Evolutionary conservation across 2,329 filamentous ascomycete species (phyloP).

Genomic region (Geosmithia morbida): DNA sequence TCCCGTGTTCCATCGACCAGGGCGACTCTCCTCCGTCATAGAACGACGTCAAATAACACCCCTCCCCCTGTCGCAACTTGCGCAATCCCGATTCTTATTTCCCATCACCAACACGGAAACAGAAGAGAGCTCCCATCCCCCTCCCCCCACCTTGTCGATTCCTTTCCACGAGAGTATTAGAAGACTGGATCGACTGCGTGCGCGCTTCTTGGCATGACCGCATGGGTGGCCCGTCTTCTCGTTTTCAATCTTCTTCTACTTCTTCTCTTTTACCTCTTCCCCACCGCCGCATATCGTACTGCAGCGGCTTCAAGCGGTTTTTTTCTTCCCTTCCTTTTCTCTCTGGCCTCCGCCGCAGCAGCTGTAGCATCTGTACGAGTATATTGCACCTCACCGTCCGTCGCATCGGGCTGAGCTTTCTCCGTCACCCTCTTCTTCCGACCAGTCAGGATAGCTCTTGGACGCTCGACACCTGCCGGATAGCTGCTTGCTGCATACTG

Average conservation of each 20-base stretch:
- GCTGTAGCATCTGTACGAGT: too few relatives aligned
- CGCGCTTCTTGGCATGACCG: background rate
- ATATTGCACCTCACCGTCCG: background rate
- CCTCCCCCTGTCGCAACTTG: too few relatives aligned
- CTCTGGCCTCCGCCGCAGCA: too few relatives aligned
- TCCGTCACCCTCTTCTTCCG: background rate
- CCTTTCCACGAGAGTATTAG: background rate
- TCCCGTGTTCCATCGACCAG: background rate
- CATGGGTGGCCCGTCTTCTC: background rate
- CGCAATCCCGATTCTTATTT: background rate
- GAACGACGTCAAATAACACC: too few relatives aligned
- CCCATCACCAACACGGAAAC: background rate
- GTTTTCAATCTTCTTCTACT: background rate
- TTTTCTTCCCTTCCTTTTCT: slow-evolving; percentile 14
- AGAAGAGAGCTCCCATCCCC: background rate
- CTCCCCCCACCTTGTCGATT: slow-evolving; percentile 11
- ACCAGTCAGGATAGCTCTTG: background rate
- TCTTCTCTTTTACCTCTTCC: background rate
- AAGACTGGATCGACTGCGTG: background rate
- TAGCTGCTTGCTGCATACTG: too few relatives aligned
- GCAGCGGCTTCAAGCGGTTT: slow-evolving; percentile 27
- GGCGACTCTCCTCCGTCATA: too few relatives aligned
- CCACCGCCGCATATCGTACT: slow-evolving; percentile 33
- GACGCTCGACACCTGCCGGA: background rate
- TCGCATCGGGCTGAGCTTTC: background rate